A percentile compares a stretch with the other conserved stretches of the same genome.
Evolutionary conservation across 768 basidiomycete genomes (phyloP).

Genomic region (Neoboletus magnificus): DNA sequence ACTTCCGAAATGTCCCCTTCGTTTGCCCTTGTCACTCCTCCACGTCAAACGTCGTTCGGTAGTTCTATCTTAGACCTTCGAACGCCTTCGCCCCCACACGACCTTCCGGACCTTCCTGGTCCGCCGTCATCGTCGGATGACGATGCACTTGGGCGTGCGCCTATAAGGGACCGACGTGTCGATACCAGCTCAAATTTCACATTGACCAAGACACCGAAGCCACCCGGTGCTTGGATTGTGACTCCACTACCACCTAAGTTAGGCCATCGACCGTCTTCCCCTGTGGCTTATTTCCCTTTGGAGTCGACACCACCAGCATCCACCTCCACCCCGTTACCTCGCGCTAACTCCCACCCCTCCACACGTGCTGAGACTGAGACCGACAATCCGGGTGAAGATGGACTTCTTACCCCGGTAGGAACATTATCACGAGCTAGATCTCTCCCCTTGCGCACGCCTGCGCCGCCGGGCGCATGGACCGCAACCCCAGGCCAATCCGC

Average conservation of each 20-base stretch:
- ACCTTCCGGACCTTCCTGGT: slow-evolving; percentile 63
- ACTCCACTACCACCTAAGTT: slow-evolving; percentile 34
- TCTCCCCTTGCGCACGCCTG: slow-evolving; percentile 55
- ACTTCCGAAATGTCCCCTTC: slow-evolving; percentile 11
- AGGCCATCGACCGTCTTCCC: slow-evolving; percentile 14
- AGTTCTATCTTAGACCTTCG: slow-evolving; percentile 47
- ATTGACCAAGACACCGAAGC: slow-evolving; percentile 42
- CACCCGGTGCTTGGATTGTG: slow-evolving; percentile 44
- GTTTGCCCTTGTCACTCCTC: slow-evolving; percentile 44
- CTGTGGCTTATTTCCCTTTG: slow-evolving; percentile 14
- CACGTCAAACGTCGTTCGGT: slow-evolving; percentile 40
- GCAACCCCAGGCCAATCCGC: slow-evolving; percentile 47
- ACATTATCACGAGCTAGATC: slow-evolving; percentile 50
- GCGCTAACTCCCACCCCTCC: slow-evolving; percentile 9
- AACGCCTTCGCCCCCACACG: slow-evolving; percentile 62
- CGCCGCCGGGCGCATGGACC: slow-evolving; percentile 67
- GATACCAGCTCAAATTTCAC: slow-evolving; percentile 28
- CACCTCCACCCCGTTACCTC: slow-evolving; percentile 27
- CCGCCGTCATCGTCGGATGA: slow-evolving; percentile 57
- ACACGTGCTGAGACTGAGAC: slow-evolving; percentile 15
- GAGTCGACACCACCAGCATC: slow-evolving; percentile 27
- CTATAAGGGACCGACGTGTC: slow-evolving; percentile 16
- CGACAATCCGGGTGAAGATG: slow-evolving; percentile 21
- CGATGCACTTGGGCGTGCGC: slow-evolving; percentile 35
- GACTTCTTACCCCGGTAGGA: slow-evolving; percentile 40